Conservation (phyloP, 2,329 filamentous ascomycete species). For the Xylaria sp. region DNA sequence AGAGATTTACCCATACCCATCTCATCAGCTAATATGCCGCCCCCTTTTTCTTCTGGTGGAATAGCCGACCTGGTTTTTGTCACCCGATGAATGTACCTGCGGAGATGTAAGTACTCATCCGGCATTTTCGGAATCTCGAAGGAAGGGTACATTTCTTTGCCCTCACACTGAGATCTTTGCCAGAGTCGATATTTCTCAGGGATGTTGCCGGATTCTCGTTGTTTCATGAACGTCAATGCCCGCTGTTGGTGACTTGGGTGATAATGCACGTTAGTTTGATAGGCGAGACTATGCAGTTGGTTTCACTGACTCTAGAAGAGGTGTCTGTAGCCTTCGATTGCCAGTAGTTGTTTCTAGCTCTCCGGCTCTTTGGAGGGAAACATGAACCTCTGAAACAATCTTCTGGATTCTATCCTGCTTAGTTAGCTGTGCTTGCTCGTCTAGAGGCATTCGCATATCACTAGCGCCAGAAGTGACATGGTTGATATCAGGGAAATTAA, state of each 20-base stretch:
- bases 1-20: slow-evolving; percentile 67
- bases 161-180: slow-evolving; percentile 36
- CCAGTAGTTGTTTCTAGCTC: slow-evolving; percentile 17
- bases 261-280: not conserved
- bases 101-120: not conserved
- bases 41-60: slow-evolving; percentile 42
- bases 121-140: not conserved
- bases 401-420: slow-evolving; percentile 17
- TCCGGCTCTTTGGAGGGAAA: slow-evolving; percentile 13
- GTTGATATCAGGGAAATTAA: slow-evolving; percentile 34
- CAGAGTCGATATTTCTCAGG: slow-evolving; percentile 42
- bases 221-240: slow-evolving; percentile 47
- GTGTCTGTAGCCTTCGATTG: slow-evolving; percentile 14
- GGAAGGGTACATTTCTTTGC: slow-evolving; percentile 38
- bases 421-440: slow-evolving; percentile 17
- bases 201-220: slow-evolving; percentile 46
- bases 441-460: slow-evolving; percentile 17
- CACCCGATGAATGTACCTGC: slow-evolving; percentile 47
- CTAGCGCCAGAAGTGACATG: slow-evolving; percentile 20
- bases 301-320: slow-evolving; percentile 13
- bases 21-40: slow-evolving; percentile 63
- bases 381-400: slow-evolving; percentile 20
- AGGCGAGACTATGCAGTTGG: not conserved
- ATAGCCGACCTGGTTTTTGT: slow-evolving; percentile 44
- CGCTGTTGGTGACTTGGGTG: slow-evolving; percentile 46